A percentile compares a stretch with the other conserved stretches of the same genome.
phyloP scores from a whole-genome alignment of 768 basidiomycete genomes.

The Lentinula detonsa region DNA sequence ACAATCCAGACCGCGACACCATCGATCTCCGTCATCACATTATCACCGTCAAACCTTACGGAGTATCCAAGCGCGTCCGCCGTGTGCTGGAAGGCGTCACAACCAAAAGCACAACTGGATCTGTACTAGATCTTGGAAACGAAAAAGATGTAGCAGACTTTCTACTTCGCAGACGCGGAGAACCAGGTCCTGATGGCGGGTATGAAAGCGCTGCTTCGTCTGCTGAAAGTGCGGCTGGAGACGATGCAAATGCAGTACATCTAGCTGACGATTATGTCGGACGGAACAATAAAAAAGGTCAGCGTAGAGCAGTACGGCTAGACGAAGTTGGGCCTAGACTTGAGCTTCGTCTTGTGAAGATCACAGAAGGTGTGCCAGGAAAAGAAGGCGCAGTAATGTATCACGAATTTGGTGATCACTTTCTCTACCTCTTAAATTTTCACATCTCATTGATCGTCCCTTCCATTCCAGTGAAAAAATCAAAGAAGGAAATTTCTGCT shows the following conservation, averaged over 20 bases:
- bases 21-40: conserved; percentile 92
- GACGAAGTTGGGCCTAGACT: conserved; percentile 95
- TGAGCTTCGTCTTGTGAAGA: conserved; percentile 90
- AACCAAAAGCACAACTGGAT: conserved; percentile 27
- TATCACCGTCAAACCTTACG: conserved; percentile 93
- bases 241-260: conserved; percentile 77
- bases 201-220: conserved; percentile 82
- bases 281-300: conserved; percentile 87
- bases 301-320: conserved; percentile 83
- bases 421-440: conserved; percentile 10
- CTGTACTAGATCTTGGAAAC: conserved; percentile 71
- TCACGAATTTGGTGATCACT: conserved; percentile 80
- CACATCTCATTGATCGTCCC: background rate
- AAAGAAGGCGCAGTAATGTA: conserved; percentile 91
- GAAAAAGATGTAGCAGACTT: conserved; percentile 97
- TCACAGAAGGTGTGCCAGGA: conserved; percentile 89
- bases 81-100: conserved; percentile 68
- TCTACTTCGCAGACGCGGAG: conserved; percentile 66
- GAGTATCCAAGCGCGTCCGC: conserved; percentile 87
- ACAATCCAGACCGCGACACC: conserved; percentile 80
- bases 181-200: conserved; percentile 57
- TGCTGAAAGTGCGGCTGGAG: conserved; percentile 76
- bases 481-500: conserved; percentile 63
- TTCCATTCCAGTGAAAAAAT: conserved; percentile 70
- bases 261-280: conserved; percentile 94